Evolutionary conservation across 192 early-diverging fungal species (phyloP), one percentile per base, ranked within the genome.

Genomic region (Linnemannia hyalina): DNA sequence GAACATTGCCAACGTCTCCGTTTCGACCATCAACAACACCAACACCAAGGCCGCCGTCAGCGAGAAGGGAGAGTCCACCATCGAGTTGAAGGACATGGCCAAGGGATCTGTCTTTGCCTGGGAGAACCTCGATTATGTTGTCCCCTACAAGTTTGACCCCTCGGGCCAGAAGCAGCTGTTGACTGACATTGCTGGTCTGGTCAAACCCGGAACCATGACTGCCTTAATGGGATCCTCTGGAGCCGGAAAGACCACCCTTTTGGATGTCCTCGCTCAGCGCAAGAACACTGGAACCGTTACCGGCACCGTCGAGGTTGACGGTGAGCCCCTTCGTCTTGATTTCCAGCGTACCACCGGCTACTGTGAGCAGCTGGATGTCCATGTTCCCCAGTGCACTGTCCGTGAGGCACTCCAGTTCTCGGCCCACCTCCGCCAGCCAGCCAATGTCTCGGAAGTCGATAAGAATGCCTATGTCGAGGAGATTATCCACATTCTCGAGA

Each of bases 311-410:
- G 92, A 94, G 76, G 92, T 97, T 82, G 93, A 95, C 85, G 93
- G 93, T 71, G 88, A 89, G 72, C 82, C 89, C 41, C 88, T 91
- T 70, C 83, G 82, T 57, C 71, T 73, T 8, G 93, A 93, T 79
- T 94, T 95, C 88, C 92, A 93, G 75, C 92, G 94, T 63, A 90
- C 92, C 42, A 94, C 95, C 23, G 94, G 94, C 20, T 97, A 97
- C 87, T 95, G 94, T 85, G 97, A 97, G 82, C 97, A 97, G 84
- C 92, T 95, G 84, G 96, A 95, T 73, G 92, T 96, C 23, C 96
- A 95, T 73, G 92, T 93, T 73, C 93, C 94, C n/a, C 85, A 94
- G 44, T 88, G 90, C 42, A 98, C 96, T 29, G 94, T 96, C 52
- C 93, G 93, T 44, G 96, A 97, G 85, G 93, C 93, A 13, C 91